Conservation (phyloP, 2,329 filamentous ascomycete species). For the Hypoxylon sp. region DNA sequence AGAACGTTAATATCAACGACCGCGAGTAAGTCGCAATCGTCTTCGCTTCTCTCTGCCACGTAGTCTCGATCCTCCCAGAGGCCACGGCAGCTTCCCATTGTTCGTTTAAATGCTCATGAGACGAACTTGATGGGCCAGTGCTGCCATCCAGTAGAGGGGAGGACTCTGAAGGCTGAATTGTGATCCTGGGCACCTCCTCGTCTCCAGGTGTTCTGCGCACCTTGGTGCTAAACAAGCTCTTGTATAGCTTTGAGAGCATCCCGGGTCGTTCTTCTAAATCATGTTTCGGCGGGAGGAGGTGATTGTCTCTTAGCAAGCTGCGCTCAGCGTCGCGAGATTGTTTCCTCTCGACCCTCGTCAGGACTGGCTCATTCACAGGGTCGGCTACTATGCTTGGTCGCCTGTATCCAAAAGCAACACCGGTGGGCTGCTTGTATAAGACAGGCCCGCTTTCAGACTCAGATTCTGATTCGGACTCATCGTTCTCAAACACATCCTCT, state of each 20-base stretch:
- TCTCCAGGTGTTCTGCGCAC: constrained; percentile 57
- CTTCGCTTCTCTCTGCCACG: constrained; percentile 90
- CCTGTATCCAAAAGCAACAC: constrained; percentile 78
- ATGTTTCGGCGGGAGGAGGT: constrained; percentile 74
- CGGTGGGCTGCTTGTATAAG: constrained; percentile 81
- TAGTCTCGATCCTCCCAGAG: constrained; percentile 85
- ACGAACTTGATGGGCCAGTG: constrained; percentile 60
- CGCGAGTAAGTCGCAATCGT: constrained; percentile 79
- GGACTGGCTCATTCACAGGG: constrained; percentile 59
- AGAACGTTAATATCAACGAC: constrained; percentile 79
- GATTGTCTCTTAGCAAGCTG: constrained; percentile 74
- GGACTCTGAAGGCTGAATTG: constrained; percentile 58
- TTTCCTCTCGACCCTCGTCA: constrained; percentile 69
- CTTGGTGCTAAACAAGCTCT: constrained; percentile 68
- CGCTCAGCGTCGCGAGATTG: constrained; percentile 70
- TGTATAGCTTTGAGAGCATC: constrained; percentile 57
- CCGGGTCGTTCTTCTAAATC: constrained; percentile 53
- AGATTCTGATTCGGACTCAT: constrained; percentile 51
- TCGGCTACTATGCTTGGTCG: constrained; percentile 77
- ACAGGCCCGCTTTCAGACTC: constrained; percentile 60
- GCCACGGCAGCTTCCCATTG: constrained; percentile 90
- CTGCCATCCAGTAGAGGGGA: constrained; percentile 59
- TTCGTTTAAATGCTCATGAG: constrained; percentile 71
- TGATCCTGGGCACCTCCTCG: constrained; percentile 53
- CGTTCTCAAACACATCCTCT: constrained; percentile 52